These are phyloP conservation scores for Paecilomyces niveus DNA, from an alignment of 2,329 filamentous ascomycete species.

Conservation along the genomic window DNA sequence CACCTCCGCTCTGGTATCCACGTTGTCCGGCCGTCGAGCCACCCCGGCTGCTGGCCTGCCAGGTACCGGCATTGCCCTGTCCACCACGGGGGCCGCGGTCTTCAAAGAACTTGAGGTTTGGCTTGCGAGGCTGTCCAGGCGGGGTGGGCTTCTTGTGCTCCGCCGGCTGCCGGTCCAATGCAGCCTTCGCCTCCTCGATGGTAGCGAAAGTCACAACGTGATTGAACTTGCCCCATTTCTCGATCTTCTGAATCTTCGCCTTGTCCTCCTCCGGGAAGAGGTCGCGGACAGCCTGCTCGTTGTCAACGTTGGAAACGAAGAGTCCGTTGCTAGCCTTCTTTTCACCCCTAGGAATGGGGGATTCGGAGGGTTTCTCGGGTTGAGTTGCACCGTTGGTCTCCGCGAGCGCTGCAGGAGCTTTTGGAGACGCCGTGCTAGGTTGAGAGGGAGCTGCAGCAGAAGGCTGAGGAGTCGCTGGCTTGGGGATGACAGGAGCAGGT, in stretches of 20 bases:
- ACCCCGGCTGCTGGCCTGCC: conserved; percentile 53
- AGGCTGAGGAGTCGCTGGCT: conserved; percentile 29
- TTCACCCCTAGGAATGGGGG: conserved; percentile 51
- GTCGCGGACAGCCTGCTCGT: conserved; percentile 73
- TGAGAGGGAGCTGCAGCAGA: conserved; percentile 33
- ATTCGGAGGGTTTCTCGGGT: conserved; percentile 34
- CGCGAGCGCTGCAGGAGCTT: conserved; percentile 44
- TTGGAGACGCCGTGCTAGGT: conserved; percentile 35
- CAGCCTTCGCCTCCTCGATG: conserved; percentile 69
- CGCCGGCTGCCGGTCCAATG: conserved; percentile 65
- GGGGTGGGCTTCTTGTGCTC: conserved; percentile 66
- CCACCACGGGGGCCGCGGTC: conserved; percentile 51
- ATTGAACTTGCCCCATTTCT: conserved; percentile 62
- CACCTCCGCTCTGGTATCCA: conserved; percentile 79
- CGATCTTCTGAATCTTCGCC: conserved; percentile 68
- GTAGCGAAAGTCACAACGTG: conserved; percentile 79
- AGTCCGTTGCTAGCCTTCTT: conserved; percentile 70
- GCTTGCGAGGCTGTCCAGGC: conserved; percentile 66
- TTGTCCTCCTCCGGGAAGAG: conserved; percentile 79
- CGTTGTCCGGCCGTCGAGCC: conserved; percentile 56
- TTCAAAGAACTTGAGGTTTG: conserved; percentile 76
- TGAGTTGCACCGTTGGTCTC: conserved; percentile 47
- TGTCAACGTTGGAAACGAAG: conserved; percentile 81
- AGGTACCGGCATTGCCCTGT: conserved; percentile 47
- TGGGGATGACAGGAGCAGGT: conserved; percentile 37